These are phyloP conservation scores for Aspergillus nidulans DNA, from an alignment of 495 filamentous ascomycete species.

Conservation along the genomic window DNA sequence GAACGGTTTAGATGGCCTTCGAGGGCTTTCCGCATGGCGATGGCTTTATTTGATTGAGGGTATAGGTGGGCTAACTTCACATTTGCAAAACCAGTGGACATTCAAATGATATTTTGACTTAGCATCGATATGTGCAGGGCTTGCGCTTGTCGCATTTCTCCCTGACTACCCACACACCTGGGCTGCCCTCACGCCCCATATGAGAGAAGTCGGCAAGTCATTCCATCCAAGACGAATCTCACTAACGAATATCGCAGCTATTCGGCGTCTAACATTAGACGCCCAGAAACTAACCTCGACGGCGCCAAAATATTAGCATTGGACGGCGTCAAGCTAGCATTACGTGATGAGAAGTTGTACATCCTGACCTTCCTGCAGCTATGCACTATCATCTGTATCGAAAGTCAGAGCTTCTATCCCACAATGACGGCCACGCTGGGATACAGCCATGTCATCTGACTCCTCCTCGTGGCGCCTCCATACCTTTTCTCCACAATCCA, in stretches of 20 bases:
- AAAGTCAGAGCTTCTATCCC: constrained; percentile 44
- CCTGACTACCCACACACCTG: constrained; percentile 38
- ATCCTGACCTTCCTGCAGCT: constrained; percentile 36
- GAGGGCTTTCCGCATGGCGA: constrained; percentile 33
- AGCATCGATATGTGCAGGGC: constrained; percentile 19
- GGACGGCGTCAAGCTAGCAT: constrained; percentile 36
- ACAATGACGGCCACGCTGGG: constrained; percentile 38
- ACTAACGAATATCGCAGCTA: constrained; percentile 16
- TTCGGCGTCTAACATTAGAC: constrained; percentile 32
- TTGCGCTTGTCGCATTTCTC: constrained; percentile 27
- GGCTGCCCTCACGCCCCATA: constrained; percentile 31
- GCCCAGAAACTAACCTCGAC: constrained; percentile 35
- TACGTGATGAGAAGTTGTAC: constrained; percentile 37
- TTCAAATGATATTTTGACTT: background rate
- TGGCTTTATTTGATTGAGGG: constrained; percentile 45
- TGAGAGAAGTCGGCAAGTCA: constrained; percentile 24
- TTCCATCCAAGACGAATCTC: background rate
- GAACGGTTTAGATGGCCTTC: constrained; percentile 37
- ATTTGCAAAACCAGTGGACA: background rate
- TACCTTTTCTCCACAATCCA: constrained; percentile 42
- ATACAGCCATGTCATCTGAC: constrained; percentile 28
- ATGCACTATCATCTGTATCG: constrained; percentile 32
- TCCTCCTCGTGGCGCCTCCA: constrained; percentile 41
- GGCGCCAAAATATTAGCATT: constrained; percentile 30
- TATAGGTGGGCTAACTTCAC: background rate